Evolutionary conservation across 768 basidiomycete species (phyloP), one percentile per base, ranked within the genome.

Genomic region (Hemileccinum rubropunctum): DNA sequence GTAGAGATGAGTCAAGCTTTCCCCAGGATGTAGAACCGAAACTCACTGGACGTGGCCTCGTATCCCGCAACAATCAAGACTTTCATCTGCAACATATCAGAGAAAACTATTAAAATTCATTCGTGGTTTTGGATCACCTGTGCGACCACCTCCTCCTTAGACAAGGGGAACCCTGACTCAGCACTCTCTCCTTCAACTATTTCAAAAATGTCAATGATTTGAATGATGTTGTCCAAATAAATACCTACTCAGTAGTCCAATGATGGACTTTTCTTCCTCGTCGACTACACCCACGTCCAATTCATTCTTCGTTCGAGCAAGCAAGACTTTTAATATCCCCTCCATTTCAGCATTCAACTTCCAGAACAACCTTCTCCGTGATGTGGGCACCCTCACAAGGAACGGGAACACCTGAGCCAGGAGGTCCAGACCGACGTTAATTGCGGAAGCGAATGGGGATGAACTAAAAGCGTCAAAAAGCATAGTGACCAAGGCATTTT

Each of bases 281-380:
- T 45, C 58, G 28, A 60, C 52, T 0, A 57, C 53, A 15, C 53
- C 53, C 0, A 55, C 48, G 10, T 68, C 67, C 32, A 66, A 57
- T 41, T 69, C 75, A n/a, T n/a, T n/a, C 47, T 69, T 62, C 6
- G 66, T 73, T 50, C 69, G 65, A 21, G 68, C 62, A 5, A 79
- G 51, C 2, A 80, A 52, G 6, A 63, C 62, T 36, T 69, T 66
- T 0, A 74, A 77, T 35, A 80, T 76, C 2, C 62, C 63, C 2
- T 63, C 59, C 69, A 77, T 69, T 0, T 71, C 71, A 13, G 11
- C 3, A 20, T 64, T 64, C 27, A 79, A 38, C 17, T 68, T 63
- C 30, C 47, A 43, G 13, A 69, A 27, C 7, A 71, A 53, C 41
- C 43, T 58, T n/a, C 57, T 64, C 21, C 70, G 63, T 21, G 60